Evolutionary conservation across 441 rosid species (phyloP).

Genomic region (Erodium texanum): DNA sequence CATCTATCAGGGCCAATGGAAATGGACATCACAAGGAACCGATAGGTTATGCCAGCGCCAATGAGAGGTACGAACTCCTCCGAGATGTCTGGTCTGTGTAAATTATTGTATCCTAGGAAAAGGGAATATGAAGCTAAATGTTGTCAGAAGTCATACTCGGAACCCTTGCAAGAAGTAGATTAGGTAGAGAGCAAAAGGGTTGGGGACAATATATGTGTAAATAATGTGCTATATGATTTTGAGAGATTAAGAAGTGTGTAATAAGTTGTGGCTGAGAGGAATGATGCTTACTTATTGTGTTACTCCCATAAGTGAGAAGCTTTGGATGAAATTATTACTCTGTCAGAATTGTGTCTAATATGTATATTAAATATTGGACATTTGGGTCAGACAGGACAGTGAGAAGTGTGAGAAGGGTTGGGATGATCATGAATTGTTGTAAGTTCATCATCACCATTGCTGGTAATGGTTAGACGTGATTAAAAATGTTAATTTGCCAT

Average conservation of each 20-base stretch:
- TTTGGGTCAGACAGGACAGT: too few species aligned
- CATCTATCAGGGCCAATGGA: conserved; percentile 35
- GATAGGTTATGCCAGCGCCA: conserved; percentile 22
- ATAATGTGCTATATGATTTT: background rate
- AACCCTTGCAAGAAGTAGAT: background rate
- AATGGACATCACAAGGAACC: conserved; percentile 26
- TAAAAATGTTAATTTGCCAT: too few species aligned
- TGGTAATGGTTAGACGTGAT: too few species aligned
- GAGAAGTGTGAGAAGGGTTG: too few species aligned
- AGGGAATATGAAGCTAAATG: too few species aligned
- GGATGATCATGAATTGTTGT: too few species aligned
- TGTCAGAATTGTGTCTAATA: background rate
- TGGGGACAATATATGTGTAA: background rate
- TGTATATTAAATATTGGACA: too few species aligned
- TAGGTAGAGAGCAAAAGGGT: background rate
- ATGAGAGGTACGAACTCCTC: conserved; percentile 67
- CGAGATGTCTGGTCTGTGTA: conserved; percentile 66
- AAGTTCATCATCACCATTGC: too few species aligned
- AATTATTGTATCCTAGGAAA: background rate
- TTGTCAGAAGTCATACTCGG: background rate
- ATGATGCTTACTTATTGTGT: background rate
- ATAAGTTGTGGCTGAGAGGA: background rate
- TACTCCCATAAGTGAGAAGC: background rate
- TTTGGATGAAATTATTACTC: background rate
- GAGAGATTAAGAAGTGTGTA: background rate